These are phyloP conservation scores for Tylopilus sp. DNA, from an alignment of 1,284 basidiomycete genomes.

Conservation along the genomic window DNA sequence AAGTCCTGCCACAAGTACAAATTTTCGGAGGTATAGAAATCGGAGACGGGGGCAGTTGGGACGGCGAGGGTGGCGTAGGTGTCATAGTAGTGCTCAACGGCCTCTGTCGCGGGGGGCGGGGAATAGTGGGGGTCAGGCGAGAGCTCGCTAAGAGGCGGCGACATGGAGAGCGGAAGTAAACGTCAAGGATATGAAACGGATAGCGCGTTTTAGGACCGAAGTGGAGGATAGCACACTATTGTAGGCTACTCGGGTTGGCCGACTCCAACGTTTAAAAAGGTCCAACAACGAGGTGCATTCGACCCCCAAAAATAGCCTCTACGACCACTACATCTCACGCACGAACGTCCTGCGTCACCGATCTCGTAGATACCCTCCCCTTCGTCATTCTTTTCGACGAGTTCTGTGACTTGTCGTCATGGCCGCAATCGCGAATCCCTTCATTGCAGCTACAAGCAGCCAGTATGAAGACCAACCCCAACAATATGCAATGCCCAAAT, in stretches of 20 bases:
- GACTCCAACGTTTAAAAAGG: constrained; percentile 28
- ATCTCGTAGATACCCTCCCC: constrained; percentile 14
- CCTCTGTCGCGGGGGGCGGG: constrained; percentile 11
- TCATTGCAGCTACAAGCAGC: constrained; percentile 1
- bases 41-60: constrained; percentile 16
- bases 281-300: constrained; percentile 27
- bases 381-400: constrained; percentile 9
- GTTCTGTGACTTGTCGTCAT: constrained; percentile 33
- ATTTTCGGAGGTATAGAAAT: constrained; percentile 32
- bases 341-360: constrained; percentile 20
- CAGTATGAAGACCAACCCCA: constrained; percentile 12
- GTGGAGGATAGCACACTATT: constrained; percentile 23
- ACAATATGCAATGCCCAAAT: constrained; percentile 25
- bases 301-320: constrained; percentile 28
- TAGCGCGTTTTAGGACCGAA: constrained; percentile 6
- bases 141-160: constrained; percentile 25
- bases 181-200: constrained; percentile 28
- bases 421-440: constrained; percentile 14
- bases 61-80: constrained; percentile 20
- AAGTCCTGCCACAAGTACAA: constrained; percentile 32
- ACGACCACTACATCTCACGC: constrained; percentile 26
- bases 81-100: constrained; percentile 26
- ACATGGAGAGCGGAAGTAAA: constrained; percentile 27
- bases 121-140: constrained; percentile 23
- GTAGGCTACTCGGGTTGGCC: constrained; percentile 17